Base-by-base conservation (phyloP, 2,329 filamentous ascomycete genomes). In the Tolypocladium ovalisporum region DNA sequence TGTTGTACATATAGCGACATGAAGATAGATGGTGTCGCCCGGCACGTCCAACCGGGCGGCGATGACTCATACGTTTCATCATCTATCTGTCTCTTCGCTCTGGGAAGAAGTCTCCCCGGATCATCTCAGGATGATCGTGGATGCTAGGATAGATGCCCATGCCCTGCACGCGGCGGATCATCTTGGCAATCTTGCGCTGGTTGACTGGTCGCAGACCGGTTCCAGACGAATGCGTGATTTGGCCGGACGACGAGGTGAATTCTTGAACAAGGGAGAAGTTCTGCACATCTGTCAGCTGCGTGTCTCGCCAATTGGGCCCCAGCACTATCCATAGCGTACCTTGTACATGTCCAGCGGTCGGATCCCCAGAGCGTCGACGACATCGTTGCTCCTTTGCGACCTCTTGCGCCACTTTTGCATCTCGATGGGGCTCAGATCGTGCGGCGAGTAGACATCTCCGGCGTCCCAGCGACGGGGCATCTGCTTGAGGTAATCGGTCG, bases 211-310 rank as follows among this genome's bases (percentile, higher is more conserved):
- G 82, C 60, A 99, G 77, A 17, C 90, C 90, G 0, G 92, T 97
- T 29, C 86, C 77, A 7, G 72, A 79, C n/a, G 82, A 79, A 70
- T 88, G 85, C 74, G 84, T 88, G 71, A 99, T 97, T 59, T 91
- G 84, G 54, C 93, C 94, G 75, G 90, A 89, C 13, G 86, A 75
- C 0, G 89, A 90, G 67, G 94, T 88, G 71, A 88, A 97, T 71
- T 97, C 91, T 36, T 88, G 88, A 73, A 97, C 88, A 60, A 99
- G 83, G 40, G 89, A 84, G 71, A 96, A 96, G 75, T 99, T 99
- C 91, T 96, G 66, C 24, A 27, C 13, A 55, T 60, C 19, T 22
- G 47, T 52, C 10, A 52, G 47, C 29, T 52, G 29, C 4, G 29
- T 32, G 17, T 22, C 29, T 52, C 47, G 12, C 2, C 19, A 15